phyloP scores from a whole-genome alignment of 768 basidiomycete genomes.

The Aureoboletus auriporus region DNA sequence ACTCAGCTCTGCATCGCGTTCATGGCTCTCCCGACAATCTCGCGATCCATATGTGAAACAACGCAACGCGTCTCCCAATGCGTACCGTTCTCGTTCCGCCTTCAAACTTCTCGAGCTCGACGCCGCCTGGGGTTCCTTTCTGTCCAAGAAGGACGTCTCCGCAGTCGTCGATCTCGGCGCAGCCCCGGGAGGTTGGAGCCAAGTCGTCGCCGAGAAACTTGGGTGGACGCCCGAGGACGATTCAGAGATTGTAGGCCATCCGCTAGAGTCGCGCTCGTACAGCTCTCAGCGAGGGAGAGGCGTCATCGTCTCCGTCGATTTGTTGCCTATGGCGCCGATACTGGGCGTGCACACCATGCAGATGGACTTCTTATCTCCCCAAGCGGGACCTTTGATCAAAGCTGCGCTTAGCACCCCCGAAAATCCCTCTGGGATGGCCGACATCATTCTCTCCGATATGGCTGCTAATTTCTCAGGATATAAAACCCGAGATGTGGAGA shows the following conservation, averaged over 20 bases:
- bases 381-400: conserved; percentile 45
- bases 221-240: conserved; percentile 37
- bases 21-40: conserved; percentile 69
- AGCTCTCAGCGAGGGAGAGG: conserved; percentile 28
- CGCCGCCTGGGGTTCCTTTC: conserved; percentile 48
- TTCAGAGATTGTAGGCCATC: not conserved
- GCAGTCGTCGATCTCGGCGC: conserved; percentile 86
- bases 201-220: conserved; percentile 68
- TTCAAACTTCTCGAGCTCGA: conserved; percentile 89
- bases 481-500: conserved; percentile 56
- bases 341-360: conserved; percentile 68
- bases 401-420: conserved; percentile 29
- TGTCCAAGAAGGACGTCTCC: conserved; percentile 47
- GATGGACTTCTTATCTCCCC: conserved; percentile 70
- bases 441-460: conserved; percentile 89
- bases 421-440: conserved; percentile 47
- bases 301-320: conserved; percentile 75
- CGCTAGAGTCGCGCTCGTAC: conserved; percentile 7
- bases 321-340: conserved; percentile 70
- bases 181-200: conserved; percentile 93
- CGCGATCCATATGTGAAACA: conserved; percentile 68
- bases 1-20: conserved; percentile 39
- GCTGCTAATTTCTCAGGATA: conserved; percentile 81
- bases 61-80: conserved; percentile 39
- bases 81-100: conserved; percentile 82